Conservation (phyloP, 805 yeast species). For the Blastobotrys attinorum region DNA sequence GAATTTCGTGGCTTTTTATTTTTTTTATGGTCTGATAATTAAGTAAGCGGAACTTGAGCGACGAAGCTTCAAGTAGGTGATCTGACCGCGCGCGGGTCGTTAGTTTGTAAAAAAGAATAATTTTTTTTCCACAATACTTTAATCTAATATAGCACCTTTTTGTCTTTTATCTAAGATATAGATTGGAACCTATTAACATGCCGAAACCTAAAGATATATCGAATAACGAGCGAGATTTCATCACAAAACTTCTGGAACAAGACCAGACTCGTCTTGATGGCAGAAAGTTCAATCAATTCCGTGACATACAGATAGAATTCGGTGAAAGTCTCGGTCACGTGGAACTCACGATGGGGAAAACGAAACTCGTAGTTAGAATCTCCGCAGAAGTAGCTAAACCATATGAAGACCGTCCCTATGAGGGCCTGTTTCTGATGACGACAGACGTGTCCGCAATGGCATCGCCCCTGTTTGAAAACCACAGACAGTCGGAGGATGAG, state of each 20-base stretch:
- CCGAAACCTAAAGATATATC: constrained; percentile 56
- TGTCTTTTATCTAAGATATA: neutral
- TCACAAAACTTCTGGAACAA: constrained; percentile 54
- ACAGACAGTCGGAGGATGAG: constrained; percentile 69
- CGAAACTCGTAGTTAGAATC: constrained; percentile 62
- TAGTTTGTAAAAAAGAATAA: too few species aligned
- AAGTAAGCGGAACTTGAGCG: too few species aligned
- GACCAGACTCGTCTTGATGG: constrained; percentile 54
- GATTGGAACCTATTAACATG: constrained; percentile 32
- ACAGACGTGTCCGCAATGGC: constrained; percentile 91
- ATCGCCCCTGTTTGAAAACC: constrained; percentile 71
- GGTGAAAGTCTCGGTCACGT: constrained; percentile 68
- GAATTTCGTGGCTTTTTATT: too few species aligned
- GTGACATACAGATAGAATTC: constrained; percentile 56
- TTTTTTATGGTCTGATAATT: too few species aligned
- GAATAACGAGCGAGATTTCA: constrained; percentile 52
- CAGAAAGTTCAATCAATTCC: constrained; percentile 52
- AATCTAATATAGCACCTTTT: too few species aligned
- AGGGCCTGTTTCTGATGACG: constrained; percentile 76
- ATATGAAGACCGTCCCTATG: constrained; percentile 86
- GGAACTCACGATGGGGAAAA: constrained; percentile 68
- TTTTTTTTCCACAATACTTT: too few species aligned
- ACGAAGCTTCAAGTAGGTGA: too few species aligned
- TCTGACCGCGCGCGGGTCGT: too few species aligned
- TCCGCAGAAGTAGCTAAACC: constrained; percentile 74